Conservation (phyloP, 2,329 filamentous ascomycete genomes). For the Microcyclospora pomicola region DNA sequence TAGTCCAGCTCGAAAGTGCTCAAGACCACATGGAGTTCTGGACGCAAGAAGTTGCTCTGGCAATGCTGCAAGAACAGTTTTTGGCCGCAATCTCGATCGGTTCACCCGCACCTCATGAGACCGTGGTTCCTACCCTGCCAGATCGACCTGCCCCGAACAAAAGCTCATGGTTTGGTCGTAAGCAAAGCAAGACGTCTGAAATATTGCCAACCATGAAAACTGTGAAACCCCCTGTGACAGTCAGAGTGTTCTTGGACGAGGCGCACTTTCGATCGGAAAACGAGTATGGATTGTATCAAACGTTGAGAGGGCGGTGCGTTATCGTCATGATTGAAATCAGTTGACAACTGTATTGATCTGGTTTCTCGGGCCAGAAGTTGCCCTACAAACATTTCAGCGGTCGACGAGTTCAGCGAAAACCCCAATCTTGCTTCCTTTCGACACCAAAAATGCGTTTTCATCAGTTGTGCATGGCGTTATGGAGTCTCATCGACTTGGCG, state of each 20-base stretch:
- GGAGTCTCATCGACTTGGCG: no score
- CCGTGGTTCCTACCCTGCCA: slow-evolving; percentile 3
- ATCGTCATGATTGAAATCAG: slow-evolving; percentile 13
- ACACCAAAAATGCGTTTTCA: neutral
- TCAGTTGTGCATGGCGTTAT: neutral
- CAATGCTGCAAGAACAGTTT: slow-evolving; percentile 13
- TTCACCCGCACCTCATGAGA: neutral
- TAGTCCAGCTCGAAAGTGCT: slow-evolving; percentile 17
- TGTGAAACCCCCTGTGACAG: slow-evolving; percentile 7
- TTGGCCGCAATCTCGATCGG: slow-evolving; percentile 8
- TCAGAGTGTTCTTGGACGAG: slow-evolving; percentile 24
- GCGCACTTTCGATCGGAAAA: slow-evolving; percentile 30
- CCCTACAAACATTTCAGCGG: no score
- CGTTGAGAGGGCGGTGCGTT: slow-evolving; percentile 15
- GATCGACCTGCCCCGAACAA: slow-evolving; percentile 4
- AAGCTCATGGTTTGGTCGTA: slow-evolving; percentile 12
- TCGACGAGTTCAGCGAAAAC: no score
- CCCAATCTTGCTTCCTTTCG: no score
- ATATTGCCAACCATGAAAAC: slow-evolving; percentile 1
- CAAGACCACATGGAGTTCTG: slow-evolving; percentile 19
- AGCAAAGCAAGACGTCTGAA: slow-evolving; percentile 7
- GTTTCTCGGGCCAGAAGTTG: no score
- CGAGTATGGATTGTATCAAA: slow-evolving; percentile 33
- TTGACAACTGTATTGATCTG: slow-evolving; percentile 3
- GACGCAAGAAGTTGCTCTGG: slow-evolving; percentile 19